These are phyloP conservation scores for Podaxis sp. DNA, from an alignment of 768 basidiomycete species.

Conservation along the genomic window DNA sequence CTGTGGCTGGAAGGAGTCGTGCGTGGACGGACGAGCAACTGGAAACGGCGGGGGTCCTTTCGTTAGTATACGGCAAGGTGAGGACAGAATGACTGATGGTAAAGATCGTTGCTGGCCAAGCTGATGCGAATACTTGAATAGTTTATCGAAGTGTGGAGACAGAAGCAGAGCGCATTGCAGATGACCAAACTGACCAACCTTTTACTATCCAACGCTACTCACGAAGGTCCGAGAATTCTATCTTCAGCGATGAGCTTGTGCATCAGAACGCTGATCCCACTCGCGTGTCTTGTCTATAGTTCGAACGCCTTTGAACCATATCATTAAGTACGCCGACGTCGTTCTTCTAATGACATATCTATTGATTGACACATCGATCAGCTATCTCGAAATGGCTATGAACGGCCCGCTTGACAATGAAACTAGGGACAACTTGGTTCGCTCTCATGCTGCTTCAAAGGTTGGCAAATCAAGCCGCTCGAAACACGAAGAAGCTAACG, in stretches of 20 bases:
- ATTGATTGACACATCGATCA: constrained; percentile 22
- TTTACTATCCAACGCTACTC: constrained; percentile 76
- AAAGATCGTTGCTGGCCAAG: background rate
- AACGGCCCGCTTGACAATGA: constrained; percentile 71
- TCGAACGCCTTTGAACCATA: constrained; percentile 76
- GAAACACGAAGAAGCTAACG: constrained; percentile 2
- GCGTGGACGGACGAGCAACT: constrained; percentile 82
- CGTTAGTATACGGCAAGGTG: constrained; percentile 76
- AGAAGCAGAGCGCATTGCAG: constrained; percentile 73
- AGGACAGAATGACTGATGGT: background rate
- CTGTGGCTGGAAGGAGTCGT: constrained; percentile 62
- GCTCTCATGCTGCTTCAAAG: constrained; percentile 76
- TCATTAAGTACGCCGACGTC: constrained; percentile 60
- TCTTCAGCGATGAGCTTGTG: background rate
- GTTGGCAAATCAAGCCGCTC: constrained; percentile 24
- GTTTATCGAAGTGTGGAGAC: constrained; percentile 86
- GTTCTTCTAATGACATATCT: background rate
- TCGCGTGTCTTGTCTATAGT: constrained; percentile 35
- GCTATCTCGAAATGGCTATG: constrained; percentile 79
- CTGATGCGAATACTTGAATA: constrained; percentile 22
- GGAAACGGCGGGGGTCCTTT: constrained; percentile 77
- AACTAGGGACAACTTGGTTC: constrained; percentile 69
- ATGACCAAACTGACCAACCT: constrained; percentile 73
- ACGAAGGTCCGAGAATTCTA: constrained; percentile 53
- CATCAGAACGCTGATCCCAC: background rate